A percentile compares a stretch with the other conserved stretches of the same genome.
These are phyloP conservation scores for Adansonia gregorii DNA, from an alignment of 441 rosid species.

Conservation along the genomic window DNA sequence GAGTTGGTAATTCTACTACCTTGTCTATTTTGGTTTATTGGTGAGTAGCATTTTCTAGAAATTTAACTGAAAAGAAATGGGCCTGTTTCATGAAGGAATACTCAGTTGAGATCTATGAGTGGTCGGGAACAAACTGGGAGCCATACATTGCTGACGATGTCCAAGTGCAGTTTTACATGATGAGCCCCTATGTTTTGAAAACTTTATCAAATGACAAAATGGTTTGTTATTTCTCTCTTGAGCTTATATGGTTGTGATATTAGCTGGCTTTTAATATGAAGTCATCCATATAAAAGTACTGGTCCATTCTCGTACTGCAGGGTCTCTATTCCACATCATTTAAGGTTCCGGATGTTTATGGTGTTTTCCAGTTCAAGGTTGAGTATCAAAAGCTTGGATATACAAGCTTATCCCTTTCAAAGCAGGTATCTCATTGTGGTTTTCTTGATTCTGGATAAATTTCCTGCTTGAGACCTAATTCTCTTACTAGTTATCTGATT, in stretches of 20 bases:
- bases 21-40: conserved; percentile 1
- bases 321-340: conserved; percentile 48
- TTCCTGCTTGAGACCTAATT: background rate
- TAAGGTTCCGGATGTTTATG: conserved; percentile 57
- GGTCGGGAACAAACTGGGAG: conserved; percentile 61
- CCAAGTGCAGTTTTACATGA: conserved; percentile 64
- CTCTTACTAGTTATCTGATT: background rate
- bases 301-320: conserved; percentile 33
- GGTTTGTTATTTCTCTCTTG: conserved; percentile 28
- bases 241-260: conserved; percentile 17
- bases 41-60: background rate
- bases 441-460: conserved; percentile 8
- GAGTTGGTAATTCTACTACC: conserved; percentile 41
- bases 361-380: conserved; percentile 60
- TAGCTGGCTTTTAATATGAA: background rate
- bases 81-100: conserved; percentile 41
- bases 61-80: conserved; percentile 11
- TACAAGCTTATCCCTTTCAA: conserved; percentile 49
- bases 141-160: conserved; percentile 58
- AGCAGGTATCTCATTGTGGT: conserved; percentile 47
- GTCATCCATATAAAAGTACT: background rate
- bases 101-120: conserved; percentile 49
- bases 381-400: conserved; percentile 53
- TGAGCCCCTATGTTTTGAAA: conserved; percentile 65
- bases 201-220: conserved; percentile 43